phyloP scores from a whole-genome alignment of 306 rosid species.

The Gynostemma pentaphyllum region DNA sequence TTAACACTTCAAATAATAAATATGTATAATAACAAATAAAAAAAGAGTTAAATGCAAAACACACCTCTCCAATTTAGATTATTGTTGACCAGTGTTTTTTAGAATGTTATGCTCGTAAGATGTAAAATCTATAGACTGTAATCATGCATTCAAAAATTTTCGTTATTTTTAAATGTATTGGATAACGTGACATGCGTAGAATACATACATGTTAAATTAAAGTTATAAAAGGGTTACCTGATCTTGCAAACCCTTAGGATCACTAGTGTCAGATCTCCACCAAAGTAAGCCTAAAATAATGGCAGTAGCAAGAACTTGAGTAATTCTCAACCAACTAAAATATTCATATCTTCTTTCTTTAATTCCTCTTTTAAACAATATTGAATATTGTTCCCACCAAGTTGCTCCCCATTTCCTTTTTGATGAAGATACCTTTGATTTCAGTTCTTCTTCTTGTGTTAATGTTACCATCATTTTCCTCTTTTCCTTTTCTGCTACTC shows the following conservation, averaged over 20 bases:
- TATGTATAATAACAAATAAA: no score
- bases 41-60: no score
- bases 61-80: no score
- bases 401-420: slow-evolving; percentile 80
- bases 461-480: slow-evolving; percentile 46
- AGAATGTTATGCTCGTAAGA: no score
- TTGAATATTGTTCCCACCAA: slow-evolving; percentile 74
- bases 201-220: no score
- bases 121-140: no score
- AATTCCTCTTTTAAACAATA: slow-evolving; percentile 72
- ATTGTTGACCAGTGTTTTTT: no score
- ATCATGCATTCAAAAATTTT: no score
- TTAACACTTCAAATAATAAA: no score
- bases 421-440: slow-evolving; percentile 31
- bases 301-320: slow-evolving; percentile 92
- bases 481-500: slow-evolving; percentile 71
- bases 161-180: no score
- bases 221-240: slow-evolving; percentile 80
- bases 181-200: no score
- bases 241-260: slow-evolving; percentile 61
- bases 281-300: slow-evolving; percentile 89
- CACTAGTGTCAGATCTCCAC: slow-evolving; percentile 76
- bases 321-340: slow-evolving; percentile 90
- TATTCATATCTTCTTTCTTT: slow-evolving; percentile 83
- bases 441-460: slow-evolving; percentile 53